Percentiles rank a stretch among this genome's conserved stretches.
phyloP scores from a whole-genome alignment of 345 rosid species.

The Sonneratia caseolaris region DNA sequence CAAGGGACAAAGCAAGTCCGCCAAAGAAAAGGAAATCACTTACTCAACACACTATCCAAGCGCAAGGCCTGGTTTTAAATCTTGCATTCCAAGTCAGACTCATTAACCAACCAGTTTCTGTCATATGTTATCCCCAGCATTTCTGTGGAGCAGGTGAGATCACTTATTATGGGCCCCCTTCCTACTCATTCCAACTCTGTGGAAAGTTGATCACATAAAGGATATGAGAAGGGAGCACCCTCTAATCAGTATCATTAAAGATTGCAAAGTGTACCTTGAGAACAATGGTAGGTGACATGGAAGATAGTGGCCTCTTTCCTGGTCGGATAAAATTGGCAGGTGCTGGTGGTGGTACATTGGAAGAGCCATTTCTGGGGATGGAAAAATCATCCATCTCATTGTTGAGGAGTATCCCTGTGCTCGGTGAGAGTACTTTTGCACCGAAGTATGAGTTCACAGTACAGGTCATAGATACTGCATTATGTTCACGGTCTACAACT shows the following conservation, averaged over 20 bases:
- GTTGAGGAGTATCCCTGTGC: constrained; percentile 54
- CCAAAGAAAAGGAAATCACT: background rate
- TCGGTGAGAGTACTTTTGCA: constrained; percentile 25
- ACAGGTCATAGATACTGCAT: constrained; percentile 47
- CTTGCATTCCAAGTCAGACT: background rate
- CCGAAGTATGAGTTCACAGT: constrained; percentile 23
- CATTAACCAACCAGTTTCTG: background rate
- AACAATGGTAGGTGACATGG: constrained; percentile 55
- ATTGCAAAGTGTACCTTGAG: constrained; percentile 24
- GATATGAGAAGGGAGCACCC: no score
- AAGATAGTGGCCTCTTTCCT: constrained; percentile 52
- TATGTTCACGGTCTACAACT: constrained; percentile 35
- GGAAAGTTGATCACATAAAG: no score
- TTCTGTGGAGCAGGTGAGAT: no score
- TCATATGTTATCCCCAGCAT: no score
- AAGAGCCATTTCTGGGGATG: constrained; percentile 7
- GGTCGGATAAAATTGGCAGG: constrained; percentile 46
- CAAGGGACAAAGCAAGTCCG: background rate
- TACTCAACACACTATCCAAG: background rate
- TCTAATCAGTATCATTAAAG: background rate
- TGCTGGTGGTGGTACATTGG: constrained; percentile 30
- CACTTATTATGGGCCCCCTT: background rate
- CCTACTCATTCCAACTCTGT: no score
- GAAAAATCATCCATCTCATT: constrained; percentile 72
- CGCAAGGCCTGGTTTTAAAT: background rate